Conservation (phyloP, 371 early-diverging fungal genomes). For the Apophysomyces ossiformis region DNA sequence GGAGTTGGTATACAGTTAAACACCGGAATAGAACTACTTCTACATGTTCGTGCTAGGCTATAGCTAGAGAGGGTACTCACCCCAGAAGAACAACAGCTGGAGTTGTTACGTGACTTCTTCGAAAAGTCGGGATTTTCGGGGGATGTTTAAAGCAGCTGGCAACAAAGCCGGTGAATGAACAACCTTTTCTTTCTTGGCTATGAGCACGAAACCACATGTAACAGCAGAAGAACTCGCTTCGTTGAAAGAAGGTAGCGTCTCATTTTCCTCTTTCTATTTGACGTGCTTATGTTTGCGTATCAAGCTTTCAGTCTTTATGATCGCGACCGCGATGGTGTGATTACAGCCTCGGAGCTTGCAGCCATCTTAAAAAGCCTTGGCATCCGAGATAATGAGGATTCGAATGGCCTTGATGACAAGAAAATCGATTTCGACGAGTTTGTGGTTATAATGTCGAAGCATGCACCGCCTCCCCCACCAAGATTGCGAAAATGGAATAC, state of each 20-base stretch:
- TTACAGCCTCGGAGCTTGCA: constrained; percentile 61
- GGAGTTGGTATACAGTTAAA: too few relatives aligned
- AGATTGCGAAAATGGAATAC: constrained; percentile 19
- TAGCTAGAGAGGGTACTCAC: too few relatives aligned
- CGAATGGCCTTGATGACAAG: constrained; percentile 47
- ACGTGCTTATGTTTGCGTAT: constrained; percentile 11
- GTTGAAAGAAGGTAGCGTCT: constrained; percentile 11
- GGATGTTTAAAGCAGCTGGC: too few relatives aligned
- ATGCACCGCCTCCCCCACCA: constrained; percentile 45
- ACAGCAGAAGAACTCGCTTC: constrained; percentile 17
- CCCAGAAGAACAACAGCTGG: too few relatives aligned
- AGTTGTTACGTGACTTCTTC: too few relatives aligned
- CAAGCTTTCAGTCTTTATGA: constrained; percentile 70
- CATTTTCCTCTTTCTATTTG: constrained; percentile 16
- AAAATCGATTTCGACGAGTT: constrained; percentile 70
- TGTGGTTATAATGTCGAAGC: constrained; percentile 61
- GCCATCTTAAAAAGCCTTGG: constrained; percentile 73
- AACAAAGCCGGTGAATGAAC: too few relatives aligned
- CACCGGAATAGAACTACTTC: too few relatives aligned
- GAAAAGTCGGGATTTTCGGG: too few relatives aligned
- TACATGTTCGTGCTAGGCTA: too few relatives aligned
- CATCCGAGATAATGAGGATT: constrained; percentile 53
- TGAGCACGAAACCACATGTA: neutral
- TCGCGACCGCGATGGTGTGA: constrained; percentile 59
- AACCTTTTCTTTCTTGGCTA: neutral